phyloP scores from a whole-genome alignment of 2,329 filamentous ascomycete species.

The Talaromyces verruculosus region DNA sequence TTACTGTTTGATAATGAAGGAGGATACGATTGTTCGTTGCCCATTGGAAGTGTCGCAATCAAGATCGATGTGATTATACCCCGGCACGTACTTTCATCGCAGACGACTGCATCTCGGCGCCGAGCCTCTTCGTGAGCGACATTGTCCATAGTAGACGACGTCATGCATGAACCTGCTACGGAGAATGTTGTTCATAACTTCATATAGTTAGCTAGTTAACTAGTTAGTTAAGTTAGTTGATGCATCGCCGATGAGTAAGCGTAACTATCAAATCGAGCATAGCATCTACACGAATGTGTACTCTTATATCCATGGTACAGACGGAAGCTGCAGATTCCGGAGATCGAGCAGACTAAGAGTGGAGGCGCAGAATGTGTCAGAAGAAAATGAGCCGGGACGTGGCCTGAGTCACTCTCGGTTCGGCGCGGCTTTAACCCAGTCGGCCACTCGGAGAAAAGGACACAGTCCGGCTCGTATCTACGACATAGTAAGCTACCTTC shows the following conservation, averaged over 20 bases:
- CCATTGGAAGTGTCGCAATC: not conserved
- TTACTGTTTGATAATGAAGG: not conserved
- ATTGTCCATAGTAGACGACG: not conserved
- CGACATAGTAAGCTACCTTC: too few species aligned
- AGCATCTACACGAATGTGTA: too few species aligned
- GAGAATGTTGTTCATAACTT: too few species aligned
- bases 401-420: constrained; percentile 1
- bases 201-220: not conserved
- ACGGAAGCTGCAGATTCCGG: not conserved
- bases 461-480: not conserved
- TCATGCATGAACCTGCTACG: not conserved
- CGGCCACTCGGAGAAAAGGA: constrained; percentile 13
- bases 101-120: not conserved
- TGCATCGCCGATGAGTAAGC: not conserved
- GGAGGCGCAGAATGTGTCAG: not conserved
- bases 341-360: not conserved
- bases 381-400: constrained; percentile 15
- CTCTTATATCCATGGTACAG: not conserved
- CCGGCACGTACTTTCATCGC: not conserved
- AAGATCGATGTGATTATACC: not conserved
- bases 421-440: not conserved
- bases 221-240: not conserved
- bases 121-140: not conserved
- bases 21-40: not conserved
- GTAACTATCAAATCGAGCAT: not conserved